Evolutionary conservation across 306 rosid species (phyloP), one percentile per base, ranked within the genome.

Genomic region (Hippophae tibetana): DNA sequence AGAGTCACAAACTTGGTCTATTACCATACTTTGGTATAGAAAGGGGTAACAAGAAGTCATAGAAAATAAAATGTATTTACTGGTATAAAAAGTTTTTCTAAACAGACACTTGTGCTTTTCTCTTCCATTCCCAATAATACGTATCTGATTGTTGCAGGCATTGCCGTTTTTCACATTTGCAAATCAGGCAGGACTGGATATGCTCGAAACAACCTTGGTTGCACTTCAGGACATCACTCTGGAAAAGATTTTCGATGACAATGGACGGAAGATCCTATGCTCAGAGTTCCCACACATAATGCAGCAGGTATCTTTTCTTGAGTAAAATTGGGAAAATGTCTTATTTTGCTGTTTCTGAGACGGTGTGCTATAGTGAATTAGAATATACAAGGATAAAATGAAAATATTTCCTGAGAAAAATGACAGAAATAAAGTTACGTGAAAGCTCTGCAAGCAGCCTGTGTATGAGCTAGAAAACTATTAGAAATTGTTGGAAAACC

Each of bases 121-220:
- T 31, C 10, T 66, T 12, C 56, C 13, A 56, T 3, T 43, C 49
- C 55, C 54, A 14, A 47, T 47, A 31, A 44, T 42, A 47, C 6
- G 11, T 12, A 52, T 43, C 2, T 31, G 38, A 40, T 13, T 7
- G 10, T 51, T 65, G 13, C 85, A 92, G 99, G 86, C 95, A 66
- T 44, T 82, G 80, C 95, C 96, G 13, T 83, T 88, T 69, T 92
- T 92, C 40, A 88, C 95, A 10, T 92, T 92, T 69, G 89, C 88
- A 53, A 92, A 92, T 79, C 99, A 92, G 76, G 87, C 96, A 54
- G 99, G 96, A 65, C 96, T 92, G 42, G 99, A 92, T 81, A 83
- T 92, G 99, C 99, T 92, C 7, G 99, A 92, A 69, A 92, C 99
- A 27, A 92, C 99, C 31, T 72, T 88, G 77, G 79, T 88, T 62